Evolutionary conservation across 139 green algal genomes (phyloP).

Genomic region (Auxenochlorella pyrenoidosa): DNA sequence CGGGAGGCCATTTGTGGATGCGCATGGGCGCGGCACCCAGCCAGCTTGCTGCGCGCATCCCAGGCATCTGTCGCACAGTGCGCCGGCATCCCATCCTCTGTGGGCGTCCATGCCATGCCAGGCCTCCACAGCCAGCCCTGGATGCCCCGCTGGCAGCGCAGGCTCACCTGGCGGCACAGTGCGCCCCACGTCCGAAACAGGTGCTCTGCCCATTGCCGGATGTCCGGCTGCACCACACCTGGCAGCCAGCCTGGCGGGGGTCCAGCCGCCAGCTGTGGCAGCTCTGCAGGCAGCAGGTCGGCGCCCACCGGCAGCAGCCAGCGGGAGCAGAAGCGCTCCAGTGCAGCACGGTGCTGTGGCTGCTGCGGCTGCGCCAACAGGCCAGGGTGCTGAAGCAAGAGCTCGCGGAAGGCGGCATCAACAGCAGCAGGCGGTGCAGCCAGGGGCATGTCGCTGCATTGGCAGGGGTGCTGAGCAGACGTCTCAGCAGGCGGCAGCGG

Average conservation of each 20-base stretch:
- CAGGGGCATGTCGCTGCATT: conserved; percentile 52
- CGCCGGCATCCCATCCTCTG: too few relatives aligned
- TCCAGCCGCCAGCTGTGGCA: background rate
- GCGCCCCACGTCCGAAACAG: conserved; percentile 57
- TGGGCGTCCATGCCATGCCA: too few relatives aligned
- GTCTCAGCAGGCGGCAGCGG: background rate
- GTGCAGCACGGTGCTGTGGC: background rate
- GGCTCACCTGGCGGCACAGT: conserved; percentile 47
- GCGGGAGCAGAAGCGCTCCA: background rate
- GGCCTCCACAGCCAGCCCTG: too few relatives aligned
- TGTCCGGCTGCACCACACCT: conserved; percentile 6
- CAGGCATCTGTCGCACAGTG: too few relatives aligned
- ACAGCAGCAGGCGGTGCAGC: background rate
- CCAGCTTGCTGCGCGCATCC: too few relatives aligned
- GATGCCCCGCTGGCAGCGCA: background rate
- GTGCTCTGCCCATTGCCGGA: conserved; percentile 37
- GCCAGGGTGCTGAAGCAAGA: background rate
- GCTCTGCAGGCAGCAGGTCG: background rate
- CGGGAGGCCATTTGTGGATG: background rate
- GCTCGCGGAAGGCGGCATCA: conserved; percentile 14
- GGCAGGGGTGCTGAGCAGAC: background rate
- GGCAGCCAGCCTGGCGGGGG: conserved; percentile 46
- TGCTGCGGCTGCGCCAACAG: background rate
- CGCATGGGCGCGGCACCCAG: too few relatives aligned
- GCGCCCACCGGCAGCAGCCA: conserved; percentile 17